Percentiles rank a stretch among this genome's conserved stretches.
phyloP scores from a whole-genome alignment of 805 yeast genomes.

The Suhomyces kilbournensis region DNA sequence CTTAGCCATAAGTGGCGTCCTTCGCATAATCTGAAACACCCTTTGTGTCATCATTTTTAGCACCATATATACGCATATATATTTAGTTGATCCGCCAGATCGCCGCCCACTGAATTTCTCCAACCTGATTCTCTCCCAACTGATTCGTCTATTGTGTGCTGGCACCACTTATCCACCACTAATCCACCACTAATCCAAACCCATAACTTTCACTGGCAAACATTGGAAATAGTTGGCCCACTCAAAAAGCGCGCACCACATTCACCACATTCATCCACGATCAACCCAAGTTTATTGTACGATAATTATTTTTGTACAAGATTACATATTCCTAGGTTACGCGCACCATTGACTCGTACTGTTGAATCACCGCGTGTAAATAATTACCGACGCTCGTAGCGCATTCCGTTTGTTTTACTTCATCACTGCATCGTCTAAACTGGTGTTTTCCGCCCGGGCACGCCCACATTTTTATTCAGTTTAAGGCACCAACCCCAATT shows the following conservation, averaged over 20 bases:
- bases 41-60: conserved; percentile 4
- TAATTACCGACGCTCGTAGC: not conserved
- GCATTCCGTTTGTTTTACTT: not conserved
- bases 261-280: not conserved
- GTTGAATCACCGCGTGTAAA: not conserved
- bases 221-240: too few relatives aligned
- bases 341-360: not conserved
- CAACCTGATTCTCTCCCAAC: too few relatives aligned
- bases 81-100: not conserved
- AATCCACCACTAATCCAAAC: not conserved
- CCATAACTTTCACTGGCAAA: not conserved
- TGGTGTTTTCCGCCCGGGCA: not conserved
- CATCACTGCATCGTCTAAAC: not conserved
- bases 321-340: too few relatives aligned
- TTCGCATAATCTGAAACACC: conserved; percentile 7
- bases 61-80: not conserved
- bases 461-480: not conserved
- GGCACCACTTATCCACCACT: not conserved
- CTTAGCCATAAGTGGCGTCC: not conserved
- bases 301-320: too few relatives aligned
- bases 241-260: not conserved
- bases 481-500: not conserved
- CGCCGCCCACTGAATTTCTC: not conserved
- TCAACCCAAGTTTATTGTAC: not conserved
- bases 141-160: not conserved